Base-by-base conservation (phyloP, 2,329 filamentous ascomycete genomes). In the Cercospora sojina region DNA sequence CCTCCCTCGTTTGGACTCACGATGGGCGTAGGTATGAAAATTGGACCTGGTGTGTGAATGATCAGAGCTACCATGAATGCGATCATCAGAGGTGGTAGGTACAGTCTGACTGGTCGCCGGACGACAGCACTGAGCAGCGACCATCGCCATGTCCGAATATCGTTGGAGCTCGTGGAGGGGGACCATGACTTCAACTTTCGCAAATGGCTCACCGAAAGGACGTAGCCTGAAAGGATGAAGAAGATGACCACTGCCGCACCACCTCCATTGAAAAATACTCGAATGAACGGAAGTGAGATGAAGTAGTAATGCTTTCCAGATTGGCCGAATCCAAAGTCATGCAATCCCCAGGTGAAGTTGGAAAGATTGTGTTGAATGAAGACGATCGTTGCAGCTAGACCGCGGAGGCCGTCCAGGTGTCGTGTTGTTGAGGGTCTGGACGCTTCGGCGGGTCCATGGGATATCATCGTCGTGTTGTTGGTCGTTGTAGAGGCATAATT, bases 351-450 rank as follows among this genome's bases (percentile, higher is more conserved):
- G 25, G 51, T 58, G 49, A 63, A 65, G 43, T 62, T 61, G 41
- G 65, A 47, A 67, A 84, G 77, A 74, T 88, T 82, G 75, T 88
- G 86, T 64, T 88, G 85, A 70, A 84, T 80, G 74, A 88, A 90
- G 18, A 90, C 88, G 23, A 89, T 73, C 27, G 90, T 81, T 6
- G 88, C 86, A 7, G 88, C 87, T 67, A 90, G 87, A 3, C 88
- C 88, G 68, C 88, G 80, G 7, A 90, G 78, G 12, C 88, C 88
- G 70, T 90, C 88, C 10, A 88, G 81, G 68, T 61, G 58, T 85
- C 53, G 27, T 56, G 56, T 56, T 6, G 7, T 55, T 51, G 56
- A 43, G 3, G n/a, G 20, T 41, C 10, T n/a, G 27, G 57, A 32
- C 31, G 56, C 20, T 13, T 29, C 27, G 32, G 20, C 18, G 5